Base-by-base conservation (phyloP, 2,329 filamentous ascomycete genomes). In the Colletotrichum abscissum region DNA sequence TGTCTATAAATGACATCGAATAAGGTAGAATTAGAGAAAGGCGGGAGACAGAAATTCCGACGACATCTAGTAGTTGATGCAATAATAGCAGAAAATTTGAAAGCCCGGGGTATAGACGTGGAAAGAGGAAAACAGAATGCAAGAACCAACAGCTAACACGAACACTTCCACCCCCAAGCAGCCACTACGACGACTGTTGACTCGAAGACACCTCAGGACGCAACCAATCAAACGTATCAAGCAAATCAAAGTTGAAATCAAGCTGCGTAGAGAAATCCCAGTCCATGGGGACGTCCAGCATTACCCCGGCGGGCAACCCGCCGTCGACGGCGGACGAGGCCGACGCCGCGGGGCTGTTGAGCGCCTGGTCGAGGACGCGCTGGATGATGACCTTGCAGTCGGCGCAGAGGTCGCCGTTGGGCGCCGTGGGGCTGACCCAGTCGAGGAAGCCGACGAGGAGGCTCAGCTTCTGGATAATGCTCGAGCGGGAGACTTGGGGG, bases 401-500 rank as follows among this genome's bases (percentile, higher is more conserved):
- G 22, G 77, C 79, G 75, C 86, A 88, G 6, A 89, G 79, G n/a
- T 85, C 82, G 6, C 83, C 84, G 38, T 89, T 89, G 1, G 87
- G 86, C 0, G 85, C 85, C 2, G 83, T 82, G 0, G 86, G 85
- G 4, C 82, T 81, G 1, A 89, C 81, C 87, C 87, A 89, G 64
- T 87, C 86, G 12, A 89, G 80, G 67, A 88, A 89, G 0, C 85
- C 86, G 2, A 88, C 82, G 0, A 89, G 79, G 1, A 89, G 83
- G 70, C 85, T 87, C 1, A 89, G 81, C 67, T 89, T 86, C 74
- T 88, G 87, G 42, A 88, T 84, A 9, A 89, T 86, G 54, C 82
- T 84, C 0, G 86, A 88, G 1, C 85, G 82, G 3, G 83, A 86
- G 11, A 88, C 78, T 16, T 78, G 77, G 14, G 81, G 75, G 42